Evolutionary conservation across 2,329 filamentous ascomycete species (phyloP).

Genomic region (Colletotrichum tropicale): DNA sequence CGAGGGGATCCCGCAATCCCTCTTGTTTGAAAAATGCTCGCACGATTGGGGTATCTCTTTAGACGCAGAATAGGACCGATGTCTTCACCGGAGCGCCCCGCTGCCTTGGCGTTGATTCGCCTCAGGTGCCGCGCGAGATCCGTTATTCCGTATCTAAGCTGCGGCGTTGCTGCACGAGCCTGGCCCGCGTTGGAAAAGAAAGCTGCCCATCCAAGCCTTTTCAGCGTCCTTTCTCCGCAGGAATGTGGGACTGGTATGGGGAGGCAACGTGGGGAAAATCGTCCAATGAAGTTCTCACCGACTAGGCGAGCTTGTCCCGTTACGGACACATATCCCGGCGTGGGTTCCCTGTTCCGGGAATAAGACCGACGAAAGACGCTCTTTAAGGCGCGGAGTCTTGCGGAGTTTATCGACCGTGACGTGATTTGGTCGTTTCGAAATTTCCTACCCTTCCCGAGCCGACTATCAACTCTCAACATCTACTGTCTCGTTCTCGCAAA

Average conservation of each 20-base stretch:
- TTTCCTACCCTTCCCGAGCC: background rate
- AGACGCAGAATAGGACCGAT: slow-evolving; percentile 2
- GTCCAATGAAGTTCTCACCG: slow-evolving; percentile 2
- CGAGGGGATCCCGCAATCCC: slow-evolving; percentile 10
- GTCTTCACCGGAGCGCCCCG: background rate
- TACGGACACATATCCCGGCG: background rate
- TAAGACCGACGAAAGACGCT: background rate
- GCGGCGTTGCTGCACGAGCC: background rate
- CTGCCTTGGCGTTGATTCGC: background rate
- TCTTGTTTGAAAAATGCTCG: background rate
- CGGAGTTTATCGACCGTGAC: slow-evolving; percentile 15
- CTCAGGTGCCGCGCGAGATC: slow-evolving; percentile 4
- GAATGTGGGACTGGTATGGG: background rate
- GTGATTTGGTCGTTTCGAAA: slow-evolving; percentile 9
- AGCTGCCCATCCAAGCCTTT: background rate
- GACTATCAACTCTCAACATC: background rate
- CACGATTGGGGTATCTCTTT: background rate
- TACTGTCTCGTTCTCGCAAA: background rate
- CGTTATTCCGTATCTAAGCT: background rate
- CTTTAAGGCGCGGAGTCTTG: slow-evolving; percentile 9
- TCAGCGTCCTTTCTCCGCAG: background rate
- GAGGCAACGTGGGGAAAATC: background rate
- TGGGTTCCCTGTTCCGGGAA: background rate
- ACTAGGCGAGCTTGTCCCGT: background rate
- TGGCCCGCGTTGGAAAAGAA: background rate